A percentile compares a stretch with the other conserved stretches of the same genome.
Conservation (phyloP, 768 basidiomycete genomes). For the Boletus edulis region DNA sequence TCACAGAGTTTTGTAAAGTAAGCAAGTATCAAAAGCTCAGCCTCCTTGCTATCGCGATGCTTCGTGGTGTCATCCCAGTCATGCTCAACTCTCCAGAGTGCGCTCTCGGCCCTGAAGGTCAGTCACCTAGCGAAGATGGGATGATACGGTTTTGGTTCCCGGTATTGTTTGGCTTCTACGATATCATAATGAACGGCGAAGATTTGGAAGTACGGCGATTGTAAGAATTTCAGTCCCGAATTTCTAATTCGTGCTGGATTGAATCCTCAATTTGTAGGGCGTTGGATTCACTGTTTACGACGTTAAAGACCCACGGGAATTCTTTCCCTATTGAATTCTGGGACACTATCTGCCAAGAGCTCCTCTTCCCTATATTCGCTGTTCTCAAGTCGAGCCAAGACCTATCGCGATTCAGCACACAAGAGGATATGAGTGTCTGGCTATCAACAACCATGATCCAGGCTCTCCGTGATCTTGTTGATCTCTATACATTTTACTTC, state of each 20-base stretch:
- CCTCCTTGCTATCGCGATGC: conserved; percentile 93
- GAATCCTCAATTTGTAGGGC: conserved; percentile 52
- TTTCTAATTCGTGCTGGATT: conserved; percentile 5
- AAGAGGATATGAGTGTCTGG: conserved; percentile 99
- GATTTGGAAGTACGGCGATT: conserved; percentile 95
- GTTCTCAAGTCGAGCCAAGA: conserved; percentile 93
- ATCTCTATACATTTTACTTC: conserved; percentile 95
- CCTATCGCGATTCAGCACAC: conserved; percentile 87
- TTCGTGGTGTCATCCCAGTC: conserved; percentile 86
- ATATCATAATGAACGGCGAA: conserved; percentile 99
- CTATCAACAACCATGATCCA: conserved; percentile 99
- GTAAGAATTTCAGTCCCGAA: conserved; percentile 49
- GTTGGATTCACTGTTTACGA: conserved; percentile 93
- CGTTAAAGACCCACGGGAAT: conserved; percentile 85
- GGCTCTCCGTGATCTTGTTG: conserved; percentile 91
- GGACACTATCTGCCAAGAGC: conserved; percentile 95
- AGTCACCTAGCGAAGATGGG: conserved; percentile 62
- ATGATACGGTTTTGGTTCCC: conserved; percentile 99
- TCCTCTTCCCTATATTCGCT: conserved; percentile 97
- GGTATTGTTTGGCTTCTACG: conserved; percentile 95
- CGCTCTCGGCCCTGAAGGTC: conserved; percentile 33
- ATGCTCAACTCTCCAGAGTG: conserved; percentile 86
- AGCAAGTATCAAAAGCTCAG: conserved; percentile 99
- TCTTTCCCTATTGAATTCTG: conserved; percentile 91
- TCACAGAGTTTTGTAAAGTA: conserved; percentile 99